Evolutionary conservation across 2,329 filamentous ascomycete genomes (phyloP).

Genomic region (Daldinia eschscholtzii): DNA sequence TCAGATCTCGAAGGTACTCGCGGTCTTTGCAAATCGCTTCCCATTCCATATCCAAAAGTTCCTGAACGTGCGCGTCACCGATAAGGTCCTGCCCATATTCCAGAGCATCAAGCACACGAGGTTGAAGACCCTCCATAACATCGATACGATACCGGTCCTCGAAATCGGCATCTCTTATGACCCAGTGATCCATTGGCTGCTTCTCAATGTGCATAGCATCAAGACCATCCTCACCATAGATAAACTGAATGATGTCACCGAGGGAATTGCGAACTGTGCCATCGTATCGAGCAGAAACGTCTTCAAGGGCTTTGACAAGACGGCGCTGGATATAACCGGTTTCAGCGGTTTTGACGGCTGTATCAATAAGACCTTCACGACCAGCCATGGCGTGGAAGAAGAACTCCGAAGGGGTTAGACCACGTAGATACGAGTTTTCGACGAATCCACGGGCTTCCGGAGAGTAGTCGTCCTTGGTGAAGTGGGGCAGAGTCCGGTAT

Average conservation of each 20-base stretch:
- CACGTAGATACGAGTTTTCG: conserved; percentile 97
- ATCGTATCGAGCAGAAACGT: conserved; percentile 97
- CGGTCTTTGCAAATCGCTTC: conserved; percentile 83
- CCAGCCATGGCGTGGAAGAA: conserved; percentile 99
- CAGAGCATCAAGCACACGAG: conserved; percentile 76
- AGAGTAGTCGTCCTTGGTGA: conserved; percentile 99
- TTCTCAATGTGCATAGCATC: conserved; percentile 95
- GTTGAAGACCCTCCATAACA: conserved; percentile 75
- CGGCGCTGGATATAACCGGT: conserved; percentile 99
- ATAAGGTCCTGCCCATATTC: conserved; percentile 89
- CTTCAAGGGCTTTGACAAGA: conserved; percentile 97
- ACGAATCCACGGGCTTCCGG: conserved; percentile 97
- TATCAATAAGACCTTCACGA: conserved; percentile 99
- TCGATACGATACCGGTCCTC: conserved; percentile 87
- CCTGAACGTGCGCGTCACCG: conserved; percentile 89
- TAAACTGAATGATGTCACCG: conserved; percentile 95
- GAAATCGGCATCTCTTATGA: conserved; percentile 81
- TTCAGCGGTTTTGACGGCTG: conserved; percentile 98
- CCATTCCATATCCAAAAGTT: conserved; percentile 88
- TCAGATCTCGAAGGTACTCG: conserved; percentile 77
- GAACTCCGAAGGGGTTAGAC: conserved; percentile 94
- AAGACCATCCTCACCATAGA: conserved; percentile 97
- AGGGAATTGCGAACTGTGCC: conserved; percentile 97
- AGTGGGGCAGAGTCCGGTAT: conserved; percentile 95
- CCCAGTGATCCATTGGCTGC: conserved; percentile 88